Percentiles rank a stretch among this genome's conserved stretches.
Evolutionary conservation across 1,284 basidiomycete species (phyloP).

Genomic region (Moesziomyces sp.): DNA sequence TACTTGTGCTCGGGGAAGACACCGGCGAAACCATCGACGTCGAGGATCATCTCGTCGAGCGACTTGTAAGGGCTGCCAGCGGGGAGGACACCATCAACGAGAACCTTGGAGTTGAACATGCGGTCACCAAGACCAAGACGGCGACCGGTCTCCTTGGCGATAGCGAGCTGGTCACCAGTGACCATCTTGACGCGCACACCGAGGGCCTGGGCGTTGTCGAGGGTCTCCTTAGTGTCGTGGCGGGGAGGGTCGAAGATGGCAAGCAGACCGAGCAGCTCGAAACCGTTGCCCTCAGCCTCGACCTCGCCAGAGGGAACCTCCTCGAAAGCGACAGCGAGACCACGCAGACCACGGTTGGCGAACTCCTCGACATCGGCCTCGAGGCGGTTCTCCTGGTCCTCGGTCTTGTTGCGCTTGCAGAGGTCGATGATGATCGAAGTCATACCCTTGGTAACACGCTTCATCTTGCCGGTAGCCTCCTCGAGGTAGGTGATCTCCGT

Average conservation of each 20-base stretch:
- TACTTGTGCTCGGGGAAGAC: constrained; percentile 98
- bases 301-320: constrained; percentile 80
- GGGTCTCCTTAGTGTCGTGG: constrained; percentile 98
- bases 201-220: constrained; percentile 93
- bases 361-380: constrained; percentile 96
- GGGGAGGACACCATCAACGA: constrained; percentile 87
- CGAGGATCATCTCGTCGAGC: constrained; percentile 88
- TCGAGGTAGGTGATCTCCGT: constrained; percentile 98
- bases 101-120: constrained; percentile 95
- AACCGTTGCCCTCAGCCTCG: constrained; percentile 89
- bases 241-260: constrained; percentile 98
- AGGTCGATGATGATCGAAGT: constrained; percentile 86
- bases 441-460: constrained; percentile 99
- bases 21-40: constrained; percentile 90
- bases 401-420: constrained; percentile 95
- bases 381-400: constrained; percentile 86
- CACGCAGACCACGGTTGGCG: constrained; percentile 93
- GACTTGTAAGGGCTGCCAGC: constrained; percentile 77
- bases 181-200: constrained; percentile 99
- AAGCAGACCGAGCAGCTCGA: constrained; percentile 95
- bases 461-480: constrained; percentile 89
- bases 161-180: constrained; percentile 98
- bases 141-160: constrained; percentile 98
- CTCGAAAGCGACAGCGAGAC: constrained; percentile 94
- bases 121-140: constrained; percentile 95